Conservation (phyloP, 495 filamentous ascomycete species). For the Aspergillus heteromorphus region DNA sequence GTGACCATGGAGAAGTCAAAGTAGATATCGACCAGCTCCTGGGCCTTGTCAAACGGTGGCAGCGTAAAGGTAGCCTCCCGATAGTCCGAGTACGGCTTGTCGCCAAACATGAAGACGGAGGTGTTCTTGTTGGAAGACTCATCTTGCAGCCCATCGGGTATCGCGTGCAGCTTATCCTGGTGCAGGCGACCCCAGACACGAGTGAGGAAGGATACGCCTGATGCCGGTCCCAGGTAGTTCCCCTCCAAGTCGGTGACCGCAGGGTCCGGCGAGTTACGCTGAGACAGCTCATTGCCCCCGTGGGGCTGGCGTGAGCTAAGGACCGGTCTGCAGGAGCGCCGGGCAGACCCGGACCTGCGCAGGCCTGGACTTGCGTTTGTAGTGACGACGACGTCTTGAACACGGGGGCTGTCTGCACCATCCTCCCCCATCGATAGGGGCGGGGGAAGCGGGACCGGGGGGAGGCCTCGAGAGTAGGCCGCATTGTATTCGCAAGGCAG, state of each 20-base stretch:
- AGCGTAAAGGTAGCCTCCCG: conserved; percentile 29
- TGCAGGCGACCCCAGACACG: conserved; percentile 41
- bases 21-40: conserved; percentile 35
- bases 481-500: conserved; percentile 41
- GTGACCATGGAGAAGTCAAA: conserved; percentile 47
- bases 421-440: conserved; percentile 12
- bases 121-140: conserved; percentile 33
- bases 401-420: not conserved
- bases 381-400: conserved; percentile 5
- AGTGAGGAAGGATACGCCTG: conserved; percentile 43
- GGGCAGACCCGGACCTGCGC: conserved; percentile 5
- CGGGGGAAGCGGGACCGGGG: conserved; percentile 36
- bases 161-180: conserved; percentile 33
- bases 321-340: conserved; percentile 2
- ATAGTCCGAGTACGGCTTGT: conserved; percentile 34
- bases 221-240: conserved; percentile 43
- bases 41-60: conserved; percentile 31
- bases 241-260: conserved; percentile 43
- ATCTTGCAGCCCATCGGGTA: conserved; percentile 29
- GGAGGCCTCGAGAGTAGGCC: conserved; percentile 39
- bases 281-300: conserved; percentile 13
- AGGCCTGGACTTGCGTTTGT: conserved; percentile 10
- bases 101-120: conserved; percentile 40
- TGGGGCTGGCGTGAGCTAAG: conserved; percentile 2
- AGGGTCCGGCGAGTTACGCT: conserved; percentile 39